Evolutionary conservation across 176 grass and related monocot species (phyloP).

Genomic region (Rhipidocladum racemiflorum): DNA sequence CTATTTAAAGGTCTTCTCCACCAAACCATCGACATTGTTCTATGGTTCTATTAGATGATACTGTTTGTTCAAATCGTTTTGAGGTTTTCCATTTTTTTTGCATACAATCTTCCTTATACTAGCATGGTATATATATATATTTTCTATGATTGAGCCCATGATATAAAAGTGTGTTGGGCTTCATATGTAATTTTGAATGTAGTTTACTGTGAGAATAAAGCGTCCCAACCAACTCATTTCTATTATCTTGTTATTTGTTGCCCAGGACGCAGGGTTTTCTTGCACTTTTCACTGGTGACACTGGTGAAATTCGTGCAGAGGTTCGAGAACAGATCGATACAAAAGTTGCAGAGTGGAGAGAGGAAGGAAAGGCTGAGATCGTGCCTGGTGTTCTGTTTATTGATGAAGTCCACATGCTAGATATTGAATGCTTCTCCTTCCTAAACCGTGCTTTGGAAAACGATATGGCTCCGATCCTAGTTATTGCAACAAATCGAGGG

Average conservation of each 20-base stretch:
- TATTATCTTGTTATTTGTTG: constrained; percentile 24
- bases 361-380: constrained; percentile 96
- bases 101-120: neutral
- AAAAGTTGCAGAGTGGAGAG: constrained; percentile 92
- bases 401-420: constrained; percentile 96
- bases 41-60: neutral
- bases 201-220: neutral
- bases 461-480: constrained; percentile 88
- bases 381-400: constrained; percentile 90
- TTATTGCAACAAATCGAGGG: constrained; percentile 82
- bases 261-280: constrained; percentile 94
- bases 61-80: neutral
- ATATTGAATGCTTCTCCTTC: constrained; percentile 95
- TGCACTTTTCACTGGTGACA: constrained; percentile 92
- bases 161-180: neutral
- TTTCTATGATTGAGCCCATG: neutral
- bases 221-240: neutral
- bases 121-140: neutral
- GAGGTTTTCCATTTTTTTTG: neutral
- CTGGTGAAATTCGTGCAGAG: constrained; percentile 91
- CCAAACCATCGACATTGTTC: neutral
- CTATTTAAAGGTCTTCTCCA: neutral
- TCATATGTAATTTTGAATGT: neutral
- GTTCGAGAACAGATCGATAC: constrained; percentile 86
- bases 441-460: constrained; percentile 85